Conservation (phyloP, 179 eudicot genomes). For the Silene noctiflora region DNA sequence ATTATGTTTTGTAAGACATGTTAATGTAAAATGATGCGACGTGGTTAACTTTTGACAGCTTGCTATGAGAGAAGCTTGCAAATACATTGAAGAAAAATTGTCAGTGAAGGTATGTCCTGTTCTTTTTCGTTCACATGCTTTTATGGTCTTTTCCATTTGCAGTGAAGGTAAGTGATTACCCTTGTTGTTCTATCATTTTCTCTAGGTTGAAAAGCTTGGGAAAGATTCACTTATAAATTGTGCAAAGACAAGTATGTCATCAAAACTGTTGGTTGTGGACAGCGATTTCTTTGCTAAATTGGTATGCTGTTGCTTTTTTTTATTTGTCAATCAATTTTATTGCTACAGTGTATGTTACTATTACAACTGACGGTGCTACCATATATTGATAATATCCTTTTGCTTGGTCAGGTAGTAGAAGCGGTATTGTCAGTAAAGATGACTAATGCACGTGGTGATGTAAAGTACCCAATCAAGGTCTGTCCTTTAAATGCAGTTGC, state of each 20-base stretch:
- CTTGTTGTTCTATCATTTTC: conserved; percentile 7
- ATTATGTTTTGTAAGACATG: background rate
- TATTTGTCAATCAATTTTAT: background rate
- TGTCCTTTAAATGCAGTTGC: conserved; percentile 7
- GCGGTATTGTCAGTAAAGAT: conserved; percentile 90
- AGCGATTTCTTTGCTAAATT: conserved; percentile 83
- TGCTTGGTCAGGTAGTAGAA: conserved; percentile 65
- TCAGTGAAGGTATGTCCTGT: conserved; percentile 60
- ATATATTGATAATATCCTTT: background rate
- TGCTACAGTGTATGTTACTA: background rate
- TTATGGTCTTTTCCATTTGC: background rate
- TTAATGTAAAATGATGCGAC: background rate
- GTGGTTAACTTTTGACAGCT: conserved; percentile 45
- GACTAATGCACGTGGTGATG: conserved; percentile 91
- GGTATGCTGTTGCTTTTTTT: conserved; percentile 38
- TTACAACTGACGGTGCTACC: background rate
- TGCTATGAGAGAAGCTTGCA: conserved; percentile 96
- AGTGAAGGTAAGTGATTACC: conserved; percentile 2
- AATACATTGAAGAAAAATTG: conserved; percentile 77
- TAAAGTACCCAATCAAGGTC: conserved; percentile 95
- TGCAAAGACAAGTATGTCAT: conserved; percentile 99
- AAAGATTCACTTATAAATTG: conserved; percentile 87
- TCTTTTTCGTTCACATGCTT: background rate
- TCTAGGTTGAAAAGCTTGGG: conserved; percentile 86
- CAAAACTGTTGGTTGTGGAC: conserved; percentile 76